A percentile compares a stretch with the other conserved stretches of the same genome.
These are phyloP conservation scores for Fusarium compactum DNA, from an alignment of 2,329 filamentous ascomycete genomes.

Conservation along the genomic window DNA sequence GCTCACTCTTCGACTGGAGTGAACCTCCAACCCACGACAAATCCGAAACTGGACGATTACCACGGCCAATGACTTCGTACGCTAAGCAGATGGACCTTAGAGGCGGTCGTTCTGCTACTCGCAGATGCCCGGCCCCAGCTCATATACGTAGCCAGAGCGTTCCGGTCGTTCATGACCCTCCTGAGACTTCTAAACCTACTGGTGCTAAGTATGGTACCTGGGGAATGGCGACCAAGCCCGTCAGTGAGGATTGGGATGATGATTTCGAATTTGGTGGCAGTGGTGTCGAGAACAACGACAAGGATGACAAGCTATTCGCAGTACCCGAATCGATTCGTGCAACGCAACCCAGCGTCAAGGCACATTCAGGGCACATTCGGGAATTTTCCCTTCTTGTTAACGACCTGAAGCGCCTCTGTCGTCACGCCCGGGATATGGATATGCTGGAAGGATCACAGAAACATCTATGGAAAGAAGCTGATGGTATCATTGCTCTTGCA, in stretches of 20 bases:
- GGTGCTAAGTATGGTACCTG: conserved; percentile 82
- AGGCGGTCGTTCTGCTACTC: conserved; percentile 75
- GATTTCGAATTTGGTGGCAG: conserved; percentile 81
- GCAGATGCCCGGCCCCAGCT: conserved; percentile 74
- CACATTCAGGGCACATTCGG: conserved; percentile 84
- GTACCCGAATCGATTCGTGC: conserved; percentile 83
- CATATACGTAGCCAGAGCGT: conserved; percentile 87
- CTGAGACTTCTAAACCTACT: conserved; percentile 66
- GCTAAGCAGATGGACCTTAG: conserved; percentile 77
- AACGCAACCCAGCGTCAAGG: conserved; percentile 83
- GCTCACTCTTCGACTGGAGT: conserved; percentile 83
- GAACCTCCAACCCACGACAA: conserved; percentile 74
- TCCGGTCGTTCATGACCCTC: conserved; percentile 74
- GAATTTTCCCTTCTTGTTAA: conserved; percentile 86
- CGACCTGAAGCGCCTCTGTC: conserved; percentile 81
- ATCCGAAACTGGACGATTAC: conserved; percentile 67
- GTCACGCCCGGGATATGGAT: conserved; percentile 75
- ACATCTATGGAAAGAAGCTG: conserved; percentile 81
- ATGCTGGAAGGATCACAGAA: conserved; percentile 71
- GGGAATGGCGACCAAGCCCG: conserved; percentile 82
- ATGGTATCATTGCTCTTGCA: conserved; percentile 88
- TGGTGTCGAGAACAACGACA: conserved; percentile 54
- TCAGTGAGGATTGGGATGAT: conserved; percentile 90
- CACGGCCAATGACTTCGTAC: conserved; percentile 79
- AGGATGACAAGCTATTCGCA: conserved; percentile 52